These are phyloP conservation scores for Saitozyma sp. DNA, from an alignment of 768 basidiomycete genomes.

Conservation along the genomic window DNA sequence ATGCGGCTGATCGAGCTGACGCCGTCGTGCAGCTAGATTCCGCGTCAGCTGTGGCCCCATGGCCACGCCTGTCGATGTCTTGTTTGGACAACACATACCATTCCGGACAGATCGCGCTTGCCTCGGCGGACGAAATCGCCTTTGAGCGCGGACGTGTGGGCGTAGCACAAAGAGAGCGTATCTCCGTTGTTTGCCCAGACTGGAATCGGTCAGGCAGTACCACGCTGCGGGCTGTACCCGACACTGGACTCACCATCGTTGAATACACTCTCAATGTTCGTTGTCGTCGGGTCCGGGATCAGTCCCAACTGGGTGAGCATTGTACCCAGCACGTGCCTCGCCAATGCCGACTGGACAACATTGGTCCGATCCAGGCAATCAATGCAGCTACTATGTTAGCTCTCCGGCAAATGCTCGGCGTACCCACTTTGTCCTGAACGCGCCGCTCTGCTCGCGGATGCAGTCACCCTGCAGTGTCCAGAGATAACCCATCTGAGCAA, in stretches of 20 bases:
- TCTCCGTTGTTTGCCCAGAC: conserved; percentile 99
- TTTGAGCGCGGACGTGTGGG: conserved; percentile 95
- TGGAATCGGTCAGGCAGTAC: conserved; percentile 41
- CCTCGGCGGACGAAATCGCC: conserved; percentile 72
- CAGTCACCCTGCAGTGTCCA: conserved; percentile 73
- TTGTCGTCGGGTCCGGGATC: conserved; percentile 56
- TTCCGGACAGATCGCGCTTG: conserved; percentile 86
- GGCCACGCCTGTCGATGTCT: neutral
- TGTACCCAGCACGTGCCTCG: conserved; percentile 67
- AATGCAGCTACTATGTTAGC: conserved; percentile 73
- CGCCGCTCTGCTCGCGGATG: conserved; percentile 78
- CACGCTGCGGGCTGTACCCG: neutral
- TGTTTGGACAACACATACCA: conserved; percentile 56
- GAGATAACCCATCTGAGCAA: conserved; percentile 83
- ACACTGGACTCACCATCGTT: conserved; percentile 62
- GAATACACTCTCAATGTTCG: conserved; percentile 43
- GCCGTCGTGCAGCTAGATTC: conserved; percentile 68
- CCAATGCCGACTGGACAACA: conserved; percentile 92
- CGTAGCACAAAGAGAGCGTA: conserved; percentile 77
- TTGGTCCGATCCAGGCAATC: conserved; percentile 95
- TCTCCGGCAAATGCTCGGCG: neutral
- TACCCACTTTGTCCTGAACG: conserved; percentile 62
- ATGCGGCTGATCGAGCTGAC: conserved; percentile 86
- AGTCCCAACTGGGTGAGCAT: conserved; percentile 55
- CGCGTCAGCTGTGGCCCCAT: neutral